Evolutionary conservation across 345 rosid genomes (phyloP).

Genomic region (Draba incana): DNA sequence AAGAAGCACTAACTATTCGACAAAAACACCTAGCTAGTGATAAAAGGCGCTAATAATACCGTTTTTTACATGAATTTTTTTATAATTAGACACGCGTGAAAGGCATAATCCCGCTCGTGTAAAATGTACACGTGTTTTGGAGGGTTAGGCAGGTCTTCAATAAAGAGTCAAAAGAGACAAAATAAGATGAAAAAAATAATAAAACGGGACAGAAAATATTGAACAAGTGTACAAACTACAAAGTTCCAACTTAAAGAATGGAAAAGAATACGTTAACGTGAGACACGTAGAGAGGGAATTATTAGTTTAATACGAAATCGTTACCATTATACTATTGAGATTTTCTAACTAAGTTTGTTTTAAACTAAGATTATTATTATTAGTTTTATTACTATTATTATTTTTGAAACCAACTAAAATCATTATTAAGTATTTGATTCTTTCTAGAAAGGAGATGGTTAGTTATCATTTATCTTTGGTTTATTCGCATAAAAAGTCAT

Average conservation of each 20-base stretch:
- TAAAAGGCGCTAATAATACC: background rate
- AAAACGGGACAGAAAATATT: constrained; percentile 6
- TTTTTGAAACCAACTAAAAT: too few relatives aligned
- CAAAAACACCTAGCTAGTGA: background rate
- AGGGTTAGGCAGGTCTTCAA: constrained; percentile 38
- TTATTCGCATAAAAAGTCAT: background rate
- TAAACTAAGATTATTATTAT: background rate
- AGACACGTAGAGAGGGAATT: constrained; percentile 30
- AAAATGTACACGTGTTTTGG: constrained; percentile 32
- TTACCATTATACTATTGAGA: background rate
- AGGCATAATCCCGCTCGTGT: constrained; percentile 25
- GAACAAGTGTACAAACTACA: constrained; percentile 41
- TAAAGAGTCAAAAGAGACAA: constrained; percentile 25
- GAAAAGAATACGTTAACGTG: background rate
- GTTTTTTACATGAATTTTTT: too few relatives aligned
- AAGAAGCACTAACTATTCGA: constrained; percentile 32
- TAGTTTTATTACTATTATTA: too few relatives aligned
- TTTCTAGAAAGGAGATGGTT: background rate
- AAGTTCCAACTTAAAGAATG: constrained; percentile 17
- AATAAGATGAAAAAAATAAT: background rate
- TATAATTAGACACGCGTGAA: constrained; percentile 21
- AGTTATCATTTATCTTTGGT: background rate
- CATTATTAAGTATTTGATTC: background rate
- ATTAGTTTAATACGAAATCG: background rate
- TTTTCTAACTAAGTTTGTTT: background rate